Conservation (phyloP, 73 alveolate species). For the Paramecium bursaria region DNA sequence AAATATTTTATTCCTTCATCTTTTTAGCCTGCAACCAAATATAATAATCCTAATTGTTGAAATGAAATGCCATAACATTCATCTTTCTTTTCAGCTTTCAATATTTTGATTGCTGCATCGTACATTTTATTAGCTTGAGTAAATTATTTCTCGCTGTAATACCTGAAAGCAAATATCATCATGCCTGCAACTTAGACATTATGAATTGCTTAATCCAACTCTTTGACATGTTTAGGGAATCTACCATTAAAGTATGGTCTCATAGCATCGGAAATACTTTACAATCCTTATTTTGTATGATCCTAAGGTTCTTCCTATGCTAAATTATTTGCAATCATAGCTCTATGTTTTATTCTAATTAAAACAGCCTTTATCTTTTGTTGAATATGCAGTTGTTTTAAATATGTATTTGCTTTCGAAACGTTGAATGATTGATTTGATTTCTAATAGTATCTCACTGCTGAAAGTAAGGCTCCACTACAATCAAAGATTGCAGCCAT, state of each 20-base stretch:
- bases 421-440: not conserved
- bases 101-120: not conserved
- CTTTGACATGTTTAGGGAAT: not conserved
- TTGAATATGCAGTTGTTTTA: not conserved
- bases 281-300: not conserved
- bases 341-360: not conserved
- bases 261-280: conserved; percentile 23
- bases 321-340: not conserved
- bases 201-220: not conserved
- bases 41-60: not conserved
- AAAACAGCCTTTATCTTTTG: not conserved
- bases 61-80: conserved; percentile 48
- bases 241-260: conserved; percentile 25
- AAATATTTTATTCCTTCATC: conserved; percentile 5
- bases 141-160: not conserved
- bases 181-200: not conserved
- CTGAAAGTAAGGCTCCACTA: conserved; percentile 2
- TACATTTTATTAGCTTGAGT: not conserved
- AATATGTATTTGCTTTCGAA: conserved; percentile 6
- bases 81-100: not conserved
- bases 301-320: not conserved
- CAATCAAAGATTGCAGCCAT: conserved; percentile 17
- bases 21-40: not conserved
- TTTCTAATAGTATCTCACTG: conserved; percentile 21
- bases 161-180: not conserved